phyloP scores from a whole-genome alignment of 176 grass and related monocot species.

The Carex pumila region DNA sequence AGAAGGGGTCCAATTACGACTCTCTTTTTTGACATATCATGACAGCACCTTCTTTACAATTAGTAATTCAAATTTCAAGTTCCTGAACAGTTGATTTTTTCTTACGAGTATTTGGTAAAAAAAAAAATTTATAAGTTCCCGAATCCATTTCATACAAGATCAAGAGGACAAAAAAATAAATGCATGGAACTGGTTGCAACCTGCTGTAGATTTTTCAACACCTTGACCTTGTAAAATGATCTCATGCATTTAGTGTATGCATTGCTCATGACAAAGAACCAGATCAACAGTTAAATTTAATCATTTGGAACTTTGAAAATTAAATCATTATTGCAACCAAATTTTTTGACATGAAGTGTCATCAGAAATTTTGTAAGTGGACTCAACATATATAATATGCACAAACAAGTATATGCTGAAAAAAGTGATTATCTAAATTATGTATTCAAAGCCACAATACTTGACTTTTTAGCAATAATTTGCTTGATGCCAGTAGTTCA shows the following conservation, averaged over 20 bases:
- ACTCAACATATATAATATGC: not conserved
- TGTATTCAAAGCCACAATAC: not conserved
- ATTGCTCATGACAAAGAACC: not conserved
- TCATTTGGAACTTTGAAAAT: not conserved
- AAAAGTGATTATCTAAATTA: not conserved
- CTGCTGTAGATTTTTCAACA: too few species aligned
- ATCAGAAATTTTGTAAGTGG: not conserved
- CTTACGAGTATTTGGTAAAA: not conserved
- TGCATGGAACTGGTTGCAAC: too few species aligned
- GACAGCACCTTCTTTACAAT: not conserved
- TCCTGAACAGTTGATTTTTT: not conserved
- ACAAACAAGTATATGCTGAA: not conserved
- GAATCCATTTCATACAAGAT: not conserved
- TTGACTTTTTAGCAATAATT: too few species aligned
- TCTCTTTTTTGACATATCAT: not conserved
- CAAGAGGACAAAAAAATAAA: not conserved
- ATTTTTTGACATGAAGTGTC: not conserved
- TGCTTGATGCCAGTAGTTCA: too few species aligned
- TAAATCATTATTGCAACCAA: not conserved
- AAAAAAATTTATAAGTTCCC: not conserved
- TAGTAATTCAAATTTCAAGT: not conserved
- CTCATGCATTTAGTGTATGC: not conserved
- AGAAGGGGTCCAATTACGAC: not conserved
- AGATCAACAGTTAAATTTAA: not conserved
- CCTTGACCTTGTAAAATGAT: too few species aligned